A percentile compares a stretch with the other conserved stretches of the same genome.
These are phyloP conservation scores for Boletus pseudopeckii DNA, from an alignment of 768 basidiomycete genomes.

Conservation along the genomic window DNA sequence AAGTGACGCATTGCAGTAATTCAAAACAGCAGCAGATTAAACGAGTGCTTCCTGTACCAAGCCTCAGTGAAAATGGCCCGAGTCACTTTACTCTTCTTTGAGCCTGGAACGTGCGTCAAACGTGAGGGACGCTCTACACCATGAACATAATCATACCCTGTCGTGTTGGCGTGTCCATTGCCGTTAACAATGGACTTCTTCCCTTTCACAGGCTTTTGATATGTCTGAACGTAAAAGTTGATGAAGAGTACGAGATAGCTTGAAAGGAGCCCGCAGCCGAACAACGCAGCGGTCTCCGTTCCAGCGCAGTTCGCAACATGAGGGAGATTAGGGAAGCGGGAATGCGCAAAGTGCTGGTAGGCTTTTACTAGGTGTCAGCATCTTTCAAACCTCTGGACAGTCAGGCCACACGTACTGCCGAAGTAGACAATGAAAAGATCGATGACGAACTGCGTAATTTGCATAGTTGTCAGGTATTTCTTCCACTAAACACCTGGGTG, in stretches of 20 bases:
- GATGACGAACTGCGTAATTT: conserved; percentile 94
- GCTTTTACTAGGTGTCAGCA: conserved; percentile 35
- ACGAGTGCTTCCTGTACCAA: conserved; percentile 3
- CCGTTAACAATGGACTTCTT: conserved; percentile 34
- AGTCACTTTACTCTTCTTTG: conserved; percentile 32
- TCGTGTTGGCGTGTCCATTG: conserved; percentile 44
- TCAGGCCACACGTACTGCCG: conserved; percentile 64
- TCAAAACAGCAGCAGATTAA: conserved; percentile 13
- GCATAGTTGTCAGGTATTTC: conserved; percentile 94
- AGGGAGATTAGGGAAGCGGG: conserved; percentile 65
- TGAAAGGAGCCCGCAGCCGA: conserved; percentile 85
- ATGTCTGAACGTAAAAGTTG: conserved; percentile 88
- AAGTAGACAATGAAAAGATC: conserved; percentile 92
- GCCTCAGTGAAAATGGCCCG: neutral
- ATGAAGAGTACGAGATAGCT: conserved; percentile 94
- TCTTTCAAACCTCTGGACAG: neutral
- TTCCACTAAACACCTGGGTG: conserved; percentile 71
- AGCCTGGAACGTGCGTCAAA: conserved; percentile 20
- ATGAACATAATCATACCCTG: conserved; percentile 24
- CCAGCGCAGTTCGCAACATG: conserved; percentile 81
- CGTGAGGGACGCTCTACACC: neutral
- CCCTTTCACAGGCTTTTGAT: conserved; percentile 59
- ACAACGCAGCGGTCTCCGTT: conserved; percentile 79
- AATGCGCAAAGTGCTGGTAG: conserved; percentile 76
- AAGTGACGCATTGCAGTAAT: conserved; percentile 4